Base-by-base conservation (phyloP, 2,329 filamentous ascomycete genomes). In the Penicillium frequentans region DNA sequence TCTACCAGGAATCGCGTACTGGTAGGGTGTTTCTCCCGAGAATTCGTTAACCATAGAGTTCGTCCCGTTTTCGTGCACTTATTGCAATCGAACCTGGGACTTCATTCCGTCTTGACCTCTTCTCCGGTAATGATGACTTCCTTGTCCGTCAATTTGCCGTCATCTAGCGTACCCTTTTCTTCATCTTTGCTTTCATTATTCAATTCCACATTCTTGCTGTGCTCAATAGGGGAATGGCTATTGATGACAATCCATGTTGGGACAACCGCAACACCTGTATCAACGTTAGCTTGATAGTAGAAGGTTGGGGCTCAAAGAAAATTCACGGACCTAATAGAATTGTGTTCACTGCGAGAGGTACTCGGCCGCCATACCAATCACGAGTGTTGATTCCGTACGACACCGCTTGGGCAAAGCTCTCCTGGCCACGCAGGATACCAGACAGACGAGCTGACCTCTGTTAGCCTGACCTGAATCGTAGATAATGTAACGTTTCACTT, bases 321-420 rank as follows among this genome's bases (percentile, higher is more conserved):
- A 64, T 19, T 19, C 19, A 19, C 62, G 46, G 52, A 72, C 70
- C 68, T n/a, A 72, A 55, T 11, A 73, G 47, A 26, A 72, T 71
- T 0, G 70, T 71, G 46, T 77, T 80, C 0, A 80, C 75, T 0
- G 68, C 72, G 50, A 80, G 64, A 14, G 77, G 78, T 11, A 79
- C 53, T 49, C 69, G 47, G 16, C 77, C 77, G 5, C 77, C 75
- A 48, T 73, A 72, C 77, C 77, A 80, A 26, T 77, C 67, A 8
- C 65, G 67, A 1, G 76, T 77, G 44, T 80, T 79, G 23, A 80
- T 56, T 0, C 78, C 78, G 55, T 70, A 80, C 0, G 75, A 72
- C 3, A 80, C 69, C 8, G 78, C 78, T 59, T 80, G 75, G 0
- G 73, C 68, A 52, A 79, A 79, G 55, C 75, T 77, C 58, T 80